Conservation (phyloP, 208 protist species). For the Phytomonas sp. region DNA sequence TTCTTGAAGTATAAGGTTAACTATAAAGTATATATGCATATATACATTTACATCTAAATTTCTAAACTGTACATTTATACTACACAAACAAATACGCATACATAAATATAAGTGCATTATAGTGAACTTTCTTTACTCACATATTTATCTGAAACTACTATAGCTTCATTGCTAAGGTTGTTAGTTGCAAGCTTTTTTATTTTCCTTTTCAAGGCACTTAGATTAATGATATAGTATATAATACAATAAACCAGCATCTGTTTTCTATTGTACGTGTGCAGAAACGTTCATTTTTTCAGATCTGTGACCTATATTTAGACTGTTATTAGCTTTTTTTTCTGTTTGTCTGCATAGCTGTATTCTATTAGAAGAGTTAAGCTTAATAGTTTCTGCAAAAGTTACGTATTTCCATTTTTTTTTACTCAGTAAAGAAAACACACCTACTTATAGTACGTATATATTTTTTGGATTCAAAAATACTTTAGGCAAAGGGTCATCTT, state of each 20-base stretch:
- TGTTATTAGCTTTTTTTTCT: not conserved
- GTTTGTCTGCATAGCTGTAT: not conserved
- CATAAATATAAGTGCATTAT: slow-evolving; percentile 10
- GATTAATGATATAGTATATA: not conserved
- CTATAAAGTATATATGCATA: slow-evolving; percentile 11
- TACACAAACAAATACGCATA: not conserved
- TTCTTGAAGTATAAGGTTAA: not conserved
- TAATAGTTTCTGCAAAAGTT: not conserved
- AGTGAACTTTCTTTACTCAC: slow-evolving; percentile 2
- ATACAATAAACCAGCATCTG: not conserved
- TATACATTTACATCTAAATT: slow-evolving; percentile 8
- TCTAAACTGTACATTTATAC: slow-evolving; percentile 6
- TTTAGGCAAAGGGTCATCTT: not conserved
- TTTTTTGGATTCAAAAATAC: slow-evolving; percentile 1
- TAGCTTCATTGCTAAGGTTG: not conserved
- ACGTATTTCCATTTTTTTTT: not conserved
- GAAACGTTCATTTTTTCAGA: not conserved
- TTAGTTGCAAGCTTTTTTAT: not conserved
- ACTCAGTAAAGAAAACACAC: not conserved
- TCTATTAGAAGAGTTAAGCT: not conserved
- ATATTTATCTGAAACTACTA: slow-evolving; percentile 5
- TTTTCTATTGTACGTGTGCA: slow-evolving; percentile 1
- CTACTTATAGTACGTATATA: slow-evolving; percentile 1
- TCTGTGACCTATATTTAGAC: not conserved
- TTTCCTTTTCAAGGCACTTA: not conserved